Base-by-base conservation (phyloP, 371 early-diverging fungal species). In the Sporodiniella umbellata region DNA sequence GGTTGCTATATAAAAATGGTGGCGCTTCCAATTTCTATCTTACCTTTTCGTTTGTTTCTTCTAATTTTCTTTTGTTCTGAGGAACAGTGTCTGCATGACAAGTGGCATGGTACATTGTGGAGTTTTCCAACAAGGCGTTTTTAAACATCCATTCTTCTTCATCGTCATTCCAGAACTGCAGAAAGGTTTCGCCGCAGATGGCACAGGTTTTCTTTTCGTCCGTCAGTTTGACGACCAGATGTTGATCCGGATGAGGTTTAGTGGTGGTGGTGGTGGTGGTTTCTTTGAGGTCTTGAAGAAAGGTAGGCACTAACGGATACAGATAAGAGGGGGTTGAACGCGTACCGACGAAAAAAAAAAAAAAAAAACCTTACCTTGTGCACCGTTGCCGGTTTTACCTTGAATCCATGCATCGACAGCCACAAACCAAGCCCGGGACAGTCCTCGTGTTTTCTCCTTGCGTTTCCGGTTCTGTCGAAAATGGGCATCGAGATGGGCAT, bases 401-500 rank as follows among this genome's bases (percentile, higher is more conserved):
- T 54, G 63, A 35, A 77, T 60, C 78, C 78, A 77, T 48, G 73
- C 89, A 33, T 79, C 79, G 31, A 86, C 90, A 10, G 68, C 70
- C 0, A 91, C 73, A 66, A 89, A 93, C 95, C 95, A 96, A 38
- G 87, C 89, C 35, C 95, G 81, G 17, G 90, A 86, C 33, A 87
- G 61, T 1, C 89, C 85, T 38, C 85, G 82, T 55, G 83, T 84
- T 21, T 80, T 83, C 56, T 90, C 88, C 64, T 90, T 90, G 62
- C 80, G 66, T 11, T 91, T 79, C 45, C 89, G 74, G 62, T 95
- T 95, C 66, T 90, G 92, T 45, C 95, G 80, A 66, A 95, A 96
- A 65, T 96, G 97, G 78, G 92, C 90, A 55, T 96, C 95, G 48
- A 96, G 58, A 69, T 96, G 97, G 23, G 81, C 78, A 56, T 83